Base-by-base conservation (phyloP, 805 yeast genomes). In the Starmerella floris region DNA sequence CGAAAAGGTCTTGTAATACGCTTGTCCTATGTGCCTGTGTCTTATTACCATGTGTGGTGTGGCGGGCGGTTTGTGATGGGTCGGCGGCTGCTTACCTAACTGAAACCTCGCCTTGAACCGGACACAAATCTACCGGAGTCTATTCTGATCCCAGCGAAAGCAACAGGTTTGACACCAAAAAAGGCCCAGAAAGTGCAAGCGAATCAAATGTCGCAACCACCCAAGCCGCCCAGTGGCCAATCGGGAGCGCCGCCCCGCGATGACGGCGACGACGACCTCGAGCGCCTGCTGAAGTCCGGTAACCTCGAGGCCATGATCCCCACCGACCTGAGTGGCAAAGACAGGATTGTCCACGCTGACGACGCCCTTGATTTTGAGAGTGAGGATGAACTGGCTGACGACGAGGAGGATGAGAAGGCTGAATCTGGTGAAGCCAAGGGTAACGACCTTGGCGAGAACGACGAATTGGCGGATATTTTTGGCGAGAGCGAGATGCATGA, bases 331-430 rank as follows among this genome's bases (percentile, higher is more conserved):
- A 55, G 57, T 8, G 69, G 66, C 5, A 70, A 64, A 26, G 77
- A 73, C 17, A 64, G 72, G 60, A 64, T 82, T 2, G 69, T 71
- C 42, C 97, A 87, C 60, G 87, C 91, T 1, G 95, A 75, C 5
- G 88, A 87, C 59, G 98, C 98, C 9, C 67, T 85, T 26, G 97
- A 88, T 60, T 88, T 82, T 58, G 95, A 83, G 56, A 95, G 83
- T 58, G 93, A 83, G 55, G 96, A 87, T 51, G 96, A 87, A 60
- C 65, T 87, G 38, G 96, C 96, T 0, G 96, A 87, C 21, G 95
- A 87, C 36, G 94, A 83, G 43, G 68, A 62, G 5, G 47, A n/a
- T 21, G 54, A 46, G 19, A 52, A 35, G 11, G 53, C 46, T 16
- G 51, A 37, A 4, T 55, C 37, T 4, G 53, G 38, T 10, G 41